Evolutionary conservation across 805 yeast species (phyloP).

Genomic region (Candida namnaoensis): DNA sequence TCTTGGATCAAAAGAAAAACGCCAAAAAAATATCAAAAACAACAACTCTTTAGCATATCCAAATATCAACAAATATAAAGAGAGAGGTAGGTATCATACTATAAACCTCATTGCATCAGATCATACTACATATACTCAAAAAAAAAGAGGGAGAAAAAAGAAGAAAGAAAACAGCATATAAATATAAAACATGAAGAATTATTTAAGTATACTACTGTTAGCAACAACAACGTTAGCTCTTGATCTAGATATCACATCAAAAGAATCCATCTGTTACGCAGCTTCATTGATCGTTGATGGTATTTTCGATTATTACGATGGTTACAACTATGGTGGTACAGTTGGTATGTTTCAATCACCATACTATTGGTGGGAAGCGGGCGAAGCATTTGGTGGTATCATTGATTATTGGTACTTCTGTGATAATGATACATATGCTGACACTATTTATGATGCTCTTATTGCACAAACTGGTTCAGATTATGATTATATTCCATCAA

Average conservation of each 20-base stretch:
- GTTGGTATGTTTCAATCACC: slow-evolving; percentile 51
- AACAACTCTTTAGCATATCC: too few relatives aligned
- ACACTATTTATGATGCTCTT: slow-evolving; percentile 48
- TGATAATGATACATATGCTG: slow-evolving; percentile 58
- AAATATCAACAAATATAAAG: too few relatives aligned
- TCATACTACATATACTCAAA: too few relatives aligned
- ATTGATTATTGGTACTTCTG: slow-evolving; percentile 70
- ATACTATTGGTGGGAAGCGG: slow-evolving; percentile 91
- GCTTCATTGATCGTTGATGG: slow-evolving; percentile 52
- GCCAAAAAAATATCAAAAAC: too few relatives aligned
- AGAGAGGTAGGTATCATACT: too few relatives aligned
- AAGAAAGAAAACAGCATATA: too few relatives aligned
- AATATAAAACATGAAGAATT: neutral
- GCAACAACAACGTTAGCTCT: slow-evolving; percentile 15
- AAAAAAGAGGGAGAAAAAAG: too few relatives aligned
- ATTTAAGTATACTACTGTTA: slow-evolving; percentile 3
- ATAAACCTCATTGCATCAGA: too few relatives aligned
- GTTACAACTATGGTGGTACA: slow-evolving; percentile 46
- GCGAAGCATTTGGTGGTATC: slow-evolving; percentile 67
- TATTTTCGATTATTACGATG: slow-evolving; percentile 64
- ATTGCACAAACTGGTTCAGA: slow-evolving; percentile 35
- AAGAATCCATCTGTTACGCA: slow-evolving; percentile 45
- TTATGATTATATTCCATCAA: slow-evolving; percentile 51
- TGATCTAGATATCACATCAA: slow-evolving; percentile 28
- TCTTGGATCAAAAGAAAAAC: too few relatives aligned